phyloP scores from a whole-genome alignment of 1,284 basidiomycete species.

The Veloboletus limbatus region DNA sequence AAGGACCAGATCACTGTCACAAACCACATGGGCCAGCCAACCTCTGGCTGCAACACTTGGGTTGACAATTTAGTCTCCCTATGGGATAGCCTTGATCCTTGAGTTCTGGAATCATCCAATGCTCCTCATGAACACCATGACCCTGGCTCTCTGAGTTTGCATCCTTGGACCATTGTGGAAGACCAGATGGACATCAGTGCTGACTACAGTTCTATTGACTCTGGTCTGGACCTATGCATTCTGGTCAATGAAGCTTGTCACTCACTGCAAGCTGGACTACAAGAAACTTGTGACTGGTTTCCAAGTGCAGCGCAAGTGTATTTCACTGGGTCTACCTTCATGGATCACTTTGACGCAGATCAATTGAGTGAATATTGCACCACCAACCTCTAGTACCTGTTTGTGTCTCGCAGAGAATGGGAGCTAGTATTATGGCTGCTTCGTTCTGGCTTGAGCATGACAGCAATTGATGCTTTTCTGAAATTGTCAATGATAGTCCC shows the following conservation, averaged over 20 bases:
- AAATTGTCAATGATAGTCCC: background rate
- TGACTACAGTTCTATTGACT: too few species aligned
- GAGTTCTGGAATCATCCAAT: too few species aligned
- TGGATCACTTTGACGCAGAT: background rate
- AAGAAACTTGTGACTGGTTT: background rate
- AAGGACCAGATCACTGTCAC: background rate
- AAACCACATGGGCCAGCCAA: constrained; percentile 1
- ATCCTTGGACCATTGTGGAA: too few species aligned
- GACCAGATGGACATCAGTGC: too few species aligned
- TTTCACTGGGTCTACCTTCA: background rate
- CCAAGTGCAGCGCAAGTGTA: background rate
- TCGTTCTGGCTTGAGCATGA: background rate
- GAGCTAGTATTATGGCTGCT: constrained; percentile 1
- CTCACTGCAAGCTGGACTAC: too few species aligned
- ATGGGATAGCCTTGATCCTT: too few species aligned
- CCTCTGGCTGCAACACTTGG: constrained; percentile 1
- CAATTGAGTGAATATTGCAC: background rate
- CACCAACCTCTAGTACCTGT: background rate
- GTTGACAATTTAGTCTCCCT: background rate
- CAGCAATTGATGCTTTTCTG: background rate
- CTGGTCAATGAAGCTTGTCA: too few species aligned
- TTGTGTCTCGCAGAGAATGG: background rate
- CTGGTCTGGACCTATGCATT: too few species aligned
- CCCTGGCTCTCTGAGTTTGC: too few species aligned
- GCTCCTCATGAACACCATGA: too few species aligned